Percentiles rank a stretch among this genome's conserved stretches.
These are phyloP conservation scores for Bondarzewia mesenterica DNA, from an alignment of 1,284 basidiomycete species.

Conservation along the genomic window DNA sequence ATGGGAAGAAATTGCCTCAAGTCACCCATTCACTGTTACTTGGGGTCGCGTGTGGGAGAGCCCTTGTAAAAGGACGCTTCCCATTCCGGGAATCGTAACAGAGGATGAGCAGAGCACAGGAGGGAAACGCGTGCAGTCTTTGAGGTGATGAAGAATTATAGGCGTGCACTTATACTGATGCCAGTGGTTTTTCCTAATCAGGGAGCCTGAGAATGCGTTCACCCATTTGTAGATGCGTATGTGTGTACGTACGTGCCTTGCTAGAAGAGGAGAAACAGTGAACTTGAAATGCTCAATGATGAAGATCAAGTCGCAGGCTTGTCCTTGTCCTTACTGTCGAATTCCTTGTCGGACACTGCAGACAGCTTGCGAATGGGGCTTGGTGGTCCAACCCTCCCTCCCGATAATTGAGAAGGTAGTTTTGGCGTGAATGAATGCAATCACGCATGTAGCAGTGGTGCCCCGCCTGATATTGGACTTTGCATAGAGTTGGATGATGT, in stretches of 20 bases:
- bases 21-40: too few species aligned
- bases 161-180: too few species aligned
- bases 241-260: too few species aligned
- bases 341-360: constrained; percentile 22
- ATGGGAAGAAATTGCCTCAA: too few species aligned
- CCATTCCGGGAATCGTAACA: too few species aligned
- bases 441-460: constrained; percentile 40
- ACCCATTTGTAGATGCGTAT: too few species aligned
- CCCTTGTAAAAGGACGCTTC: too few species aligned
- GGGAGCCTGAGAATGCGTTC: too few species aligned
- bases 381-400: constrained; percentile 36
- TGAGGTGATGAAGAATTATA: too few species aligned
- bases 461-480: constrained; percentile 3
- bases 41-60: too few species aligned
- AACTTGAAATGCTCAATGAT: neutral
- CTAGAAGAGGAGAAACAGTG: neutral
- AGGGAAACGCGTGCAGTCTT: neutral
- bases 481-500: constrained; percentile 17
- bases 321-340: constrained; percentile 13
- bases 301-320: constrained; percentile 8
- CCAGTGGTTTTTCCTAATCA: too few species aligned
- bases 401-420: constrained; percentile 57
- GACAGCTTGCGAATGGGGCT: constrained; percentile 49
- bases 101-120: neutral
- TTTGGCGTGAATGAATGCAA: constrained; percentile 66